Base-by-base conservation (phyloP, 1,139 yeast genomes). In the Pichia sp. region DNA sequence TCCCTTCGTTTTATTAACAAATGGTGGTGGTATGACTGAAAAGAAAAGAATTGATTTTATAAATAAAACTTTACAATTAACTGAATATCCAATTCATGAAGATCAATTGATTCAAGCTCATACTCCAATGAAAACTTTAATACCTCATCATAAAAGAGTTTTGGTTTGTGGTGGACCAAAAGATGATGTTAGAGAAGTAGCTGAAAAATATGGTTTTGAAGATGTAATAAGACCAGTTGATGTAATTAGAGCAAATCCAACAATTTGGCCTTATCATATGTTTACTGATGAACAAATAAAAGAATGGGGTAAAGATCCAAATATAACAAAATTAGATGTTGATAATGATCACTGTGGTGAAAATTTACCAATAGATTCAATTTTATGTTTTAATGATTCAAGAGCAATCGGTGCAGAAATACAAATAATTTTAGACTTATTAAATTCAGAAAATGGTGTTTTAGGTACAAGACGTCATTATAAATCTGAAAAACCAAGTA, bases 1-100 rank as follows among this genome's bases (percentile, higher is more conserved):
- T 12, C 97, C 98, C 1, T 92, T 80, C 69, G 79, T 89, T 24
- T 63, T 92, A 39, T 69, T 92, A 60, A 92, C 97, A 23, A 92
- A 92, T 60, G 97, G 98, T 27, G 98, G 98, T 6, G 97, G 98
- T 3, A 74, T 74, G 43, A 67, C 78, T 25, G 98, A 92, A 61
- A 51, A 58, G 6, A 73, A 70, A 20, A 70, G 97, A 38, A 80
- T 80, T 2, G 68, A 69, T 7, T 77, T 73, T 42, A 66, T 90
- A n/a, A 71, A 82, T 3, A 44, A 36, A 31, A 56, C 67, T n/a
- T 39, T 52, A 30, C 65, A 67, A 30, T 62, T 86, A 31, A 72
- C 70, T 6, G 65, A 79, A 5, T 40, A 39, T 6, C 54, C 53
- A 12, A 67, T 87, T 23, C 70, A 75, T 8, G 75, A 80, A 4